Evolutionary conservation across 768 basidiomycete species (phyloP).

Genomic region (Lactarius quietus): DNA sequence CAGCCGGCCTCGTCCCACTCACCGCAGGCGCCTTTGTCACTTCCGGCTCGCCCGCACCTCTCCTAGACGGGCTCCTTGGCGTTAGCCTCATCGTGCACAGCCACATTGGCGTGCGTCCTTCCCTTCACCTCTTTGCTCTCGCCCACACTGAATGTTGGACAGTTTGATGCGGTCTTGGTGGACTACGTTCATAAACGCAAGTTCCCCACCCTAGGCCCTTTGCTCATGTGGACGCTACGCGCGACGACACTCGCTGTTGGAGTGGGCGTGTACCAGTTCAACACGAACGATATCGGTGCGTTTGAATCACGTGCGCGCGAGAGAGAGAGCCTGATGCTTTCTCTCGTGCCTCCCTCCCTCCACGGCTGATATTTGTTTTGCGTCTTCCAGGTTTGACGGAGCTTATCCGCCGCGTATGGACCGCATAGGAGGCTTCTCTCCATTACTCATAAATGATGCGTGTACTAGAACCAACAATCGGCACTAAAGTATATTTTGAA

Average conservation of each 20-base stretch:
- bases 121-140: not conserved
- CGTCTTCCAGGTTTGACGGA: conserved; percentile 70
- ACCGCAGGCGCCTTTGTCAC: conserved; percentile 84
- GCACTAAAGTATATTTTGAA: not conserved
- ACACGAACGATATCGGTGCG: conserved; percentile 96
- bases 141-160: not conserved
- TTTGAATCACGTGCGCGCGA: not conserved
- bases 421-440: conserved; percentile 45
- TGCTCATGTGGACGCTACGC: conserved; percentile 73
- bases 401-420: conserved; percentile 78
- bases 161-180: conserved; percentile 75
- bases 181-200: conserved; percentile 96
- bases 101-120: conserved; percentile 80
- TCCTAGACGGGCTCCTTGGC: conserved; percentile 87
- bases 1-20: conserved; percentile 83
- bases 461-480: conserved; percentile 12
- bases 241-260: conserved; percentile 74
- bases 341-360: not conserved
- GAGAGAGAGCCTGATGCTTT: no score
- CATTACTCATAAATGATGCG: no score
- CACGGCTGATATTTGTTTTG: not conserved
- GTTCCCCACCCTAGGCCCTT: conserved; percentile 75
- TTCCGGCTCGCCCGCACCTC: conserved; percentile 69
- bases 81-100: conserved; percentile 89
- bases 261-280: conserved; percentile 95